Percentiles rank a stretch among this genome's conserved stretches.
Evolutionary conservation across 768 basidiomycete genomes (phyloP).

Genomic region (Mycena galopus): DNA sequence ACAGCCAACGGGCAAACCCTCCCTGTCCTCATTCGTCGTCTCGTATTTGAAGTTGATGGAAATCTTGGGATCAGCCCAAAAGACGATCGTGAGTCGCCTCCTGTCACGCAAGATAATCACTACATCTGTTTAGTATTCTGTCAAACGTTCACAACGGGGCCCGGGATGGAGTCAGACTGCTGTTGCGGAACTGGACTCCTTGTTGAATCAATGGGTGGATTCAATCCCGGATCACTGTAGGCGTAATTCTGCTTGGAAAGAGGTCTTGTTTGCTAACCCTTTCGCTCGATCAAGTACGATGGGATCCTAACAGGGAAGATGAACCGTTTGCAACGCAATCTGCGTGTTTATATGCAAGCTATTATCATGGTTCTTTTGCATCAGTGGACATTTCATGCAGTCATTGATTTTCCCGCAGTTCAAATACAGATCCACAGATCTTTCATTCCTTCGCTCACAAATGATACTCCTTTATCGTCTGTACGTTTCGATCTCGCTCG

Average conservation of each 20-base stretch:
- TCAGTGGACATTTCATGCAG: not conserved
- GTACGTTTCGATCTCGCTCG: not conserved
- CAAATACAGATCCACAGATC: constrained; percentile 73
- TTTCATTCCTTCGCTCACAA: constrained; percentile 67
- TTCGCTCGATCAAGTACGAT: constrained; percentile 55
- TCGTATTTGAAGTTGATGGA: constrained; percentile 58
- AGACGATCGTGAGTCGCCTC: constrained; percentile 61
- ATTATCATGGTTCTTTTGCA: constrained; percentile 51
- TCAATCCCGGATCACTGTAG: constrained; percentile 59
- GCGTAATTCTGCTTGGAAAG: not conserved
- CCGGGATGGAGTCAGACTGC: constrained; percentile 54
- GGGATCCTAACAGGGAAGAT: constrained; percentile 59
- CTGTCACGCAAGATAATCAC: not conserved
- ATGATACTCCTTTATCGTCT: constrained; percentile 52
- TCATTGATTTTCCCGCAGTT: constrained; percentile 12
- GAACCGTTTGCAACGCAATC: constrained; percentile 61
- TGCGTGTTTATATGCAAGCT: constrained; percentile 60
- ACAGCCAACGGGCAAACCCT: constrained; percentile 64
- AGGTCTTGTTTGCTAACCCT: not conserved
- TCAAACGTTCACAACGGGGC: constrained; percentile 19
- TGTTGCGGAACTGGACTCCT: constrained; percentile 65
- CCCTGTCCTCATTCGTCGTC: constrained; percentile 56
- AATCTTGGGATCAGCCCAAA: constrained; percentile 63
- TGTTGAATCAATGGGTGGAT: constrained; percentile 65
- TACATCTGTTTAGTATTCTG: constrained; percentile 23